phyloP scores from a whole-genome alignment of 2,329 filamentous ascomycete genomes.

The Fusarium brevicatenulatum region DNA sequence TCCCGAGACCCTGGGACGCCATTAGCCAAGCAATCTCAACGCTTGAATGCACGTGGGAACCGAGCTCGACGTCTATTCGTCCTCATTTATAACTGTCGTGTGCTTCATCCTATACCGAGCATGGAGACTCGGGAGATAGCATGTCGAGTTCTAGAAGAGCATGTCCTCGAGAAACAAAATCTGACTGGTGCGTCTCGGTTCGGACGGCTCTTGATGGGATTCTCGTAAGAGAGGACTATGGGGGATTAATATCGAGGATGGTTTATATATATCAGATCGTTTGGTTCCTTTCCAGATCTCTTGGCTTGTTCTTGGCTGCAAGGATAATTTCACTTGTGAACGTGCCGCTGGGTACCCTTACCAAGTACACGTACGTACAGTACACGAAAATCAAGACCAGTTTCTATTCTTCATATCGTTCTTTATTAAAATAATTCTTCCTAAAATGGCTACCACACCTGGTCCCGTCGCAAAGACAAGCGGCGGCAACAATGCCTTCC shows the following conservation, averaged over 20 bases:
- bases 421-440: neutral
- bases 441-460: conserved; percentile 27
- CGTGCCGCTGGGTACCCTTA: conserved; percentile 1
- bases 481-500: conserved; percentile 76
- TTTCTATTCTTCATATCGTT: neutral
- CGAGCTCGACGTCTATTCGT: conserved; percentile 29
- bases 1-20: conserved; percentile 26
- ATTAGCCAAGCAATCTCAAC: conserved; percentile 39
- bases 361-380: neutral
- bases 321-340: conserved; percentile 13
- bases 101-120: conserved; percentile 35
- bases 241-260: neutral
- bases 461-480: conserved; percentile 57
- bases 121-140: conserved; percentile 6
- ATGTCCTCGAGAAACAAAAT: conserved; percentile 5
- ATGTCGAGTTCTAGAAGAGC: neutral
- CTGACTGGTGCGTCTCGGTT: conserved; percentile 31
- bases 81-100: conserved; percentile 18
- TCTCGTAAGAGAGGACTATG: neutral
- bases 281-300: neutral
- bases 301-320: conserved; percentile 26
- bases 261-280: conserved; percentile 23
- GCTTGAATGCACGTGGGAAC: conserved; percentile 35
- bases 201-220: conserved; percentile 17
- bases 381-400: conserved; percentile 2